These are phyloP conservation scores for Trichosporon ovoides DNA, from an alignment of 1,284 basidiomycete genomes.

Conservation along the genomic window DNA sequence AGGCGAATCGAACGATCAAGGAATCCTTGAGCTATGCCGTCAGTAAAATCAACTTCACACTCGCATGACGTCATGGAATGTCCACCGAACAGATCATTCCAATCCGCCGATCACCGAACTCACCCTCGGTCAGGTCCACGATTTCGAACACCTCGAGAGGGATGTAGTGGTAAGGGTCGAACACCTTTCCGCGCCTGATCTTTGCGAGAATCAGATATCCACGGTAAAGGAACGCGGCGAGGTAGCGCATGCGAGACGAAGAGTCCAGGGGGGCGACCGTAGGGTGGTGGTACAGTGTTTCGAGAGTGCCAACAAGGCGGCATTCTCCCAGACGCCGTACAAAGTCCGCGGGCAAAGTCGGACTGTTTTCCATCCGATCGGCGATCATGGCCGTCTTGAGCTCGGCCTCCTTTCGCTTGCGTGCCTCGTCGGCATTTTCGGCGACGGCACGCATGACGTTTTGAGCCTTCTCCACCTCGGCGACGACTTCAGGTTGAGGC, in stretches of 20 bases:
- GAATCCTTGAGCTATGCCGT: slow-evolving; percentile 53
- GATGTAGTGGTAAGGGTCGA: slow-evolving; percentile 84
- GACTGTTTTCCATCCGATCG: slow-evolving; percentile 57
- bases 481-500: slow-evolving; percentile 8
- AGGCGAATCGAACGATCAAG: slow-evolving; percentile 78
- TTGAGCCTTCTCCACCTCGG: slow-evolving; percentile 39
- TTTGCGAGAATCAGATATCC: slow-evolving; percentile 83
- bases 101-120: slow-evolving; percentile 33
- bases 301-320: slow-evolving; percentile 70
- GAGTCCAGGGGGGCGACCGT: slow-evolving; percentile 42
- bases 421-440: slow-evolving; percentile 55
- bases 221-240: slow-evolving; percentile 79
- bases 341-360: slow-evolving; percentile 52
- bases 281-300: slow-evolving; percentile 66
- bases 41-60: neutral
- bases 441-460: slow-evolving; percentile 58
- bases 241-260: slow-evolving; percentile 70
- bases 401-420: slow-evolving; percentile 57
- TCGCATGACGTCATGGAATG: neutral
- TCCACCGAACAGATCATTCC: too few relatives aligned
- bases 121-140: slow-evolving; percentile 63
- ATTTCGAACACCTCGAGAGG: slow-evolving; percentile 65
- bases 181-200: slow-evolving; percentile 68
- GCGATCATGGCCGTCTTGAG: slow-evolving; percentile 64
- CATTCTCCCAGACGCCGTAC: slow-evolving; percentile 66